Percentiles rank a stretch among this genome's conserved stretches.
phyloP scores from a whole-genome alignment of 345 rosid species.

The Populus euphratica region DNA sequence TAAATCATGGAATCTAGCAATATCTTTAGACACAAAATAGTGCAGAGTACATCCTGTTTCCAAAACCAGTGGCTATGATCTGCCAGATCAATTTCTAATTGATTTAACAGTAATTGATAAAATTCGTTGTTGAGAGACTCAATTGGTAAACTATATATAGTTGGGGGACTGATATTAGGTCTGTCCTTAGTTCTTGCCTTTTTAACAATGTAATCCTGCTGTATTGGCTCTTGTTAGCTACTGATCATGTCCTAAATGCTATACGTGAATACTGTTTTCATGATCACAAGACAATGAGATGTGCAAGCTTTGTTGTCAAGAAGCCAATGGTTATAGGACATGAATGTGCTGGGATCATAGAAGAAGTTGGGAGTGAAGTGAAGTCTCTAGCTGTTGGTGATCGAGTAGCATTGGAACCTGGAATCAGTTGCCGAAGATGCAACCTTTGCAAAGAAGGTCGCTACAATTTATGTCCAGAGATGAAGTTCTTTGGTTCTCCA shows the following conservation, averaged over 20 bases:
- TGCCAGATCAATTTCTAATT: too few relatives aligned
- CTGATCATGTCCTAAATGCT: background rate
- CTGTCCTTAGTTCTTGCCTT: too few relatives aligned
- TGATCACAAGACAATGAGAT: slow-evolving; percentile 53
- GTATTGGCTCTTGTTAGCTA: background rate
- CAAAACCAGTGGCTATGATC: too few relatives aligned
- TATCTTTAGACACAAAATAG: too few relatives aligned
- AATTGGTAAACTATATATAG: too few relatives aligned
- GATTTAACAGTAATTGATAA: too few relatives aligned
- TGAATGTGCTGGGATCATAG: slow-evolving; percentile 89
- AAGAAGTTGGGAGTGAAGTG: slow-evolving; percentile 78
- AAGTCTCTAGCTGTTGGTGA: slow-evolving; percentile 62
- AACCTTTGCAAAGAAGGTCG: slow-evolving; percentile 66
- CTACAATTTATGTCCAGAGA: slow-evolving; percentile 82
- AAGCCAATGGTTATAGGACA: slow-evolving; percentile 97
- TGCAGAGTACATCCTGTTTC: too few relatives aligned
- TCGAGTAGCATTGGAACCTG: slow-evolving; percentile 88
- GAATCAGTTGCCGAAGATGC: slow-evolving; percentile 80
- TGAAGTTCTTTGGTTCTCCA: slow-evolving; percentile 94
- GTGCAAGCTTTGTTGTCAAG: slow-evolving; percentile 74
- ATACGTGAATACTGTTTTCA: background rate
- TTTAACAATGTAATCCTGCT: too few relatives aligned
- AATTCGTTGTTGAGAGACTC: too few relatives aligned
- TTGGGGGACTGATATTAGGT: too few relatives aligned
- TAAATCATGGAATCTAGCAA: too few relatives aligned